Evolutionary conservation across 2,329 filamentous ascomycete genomes (phyloP).

Genomic region (Alternaria triticina): DNA sequence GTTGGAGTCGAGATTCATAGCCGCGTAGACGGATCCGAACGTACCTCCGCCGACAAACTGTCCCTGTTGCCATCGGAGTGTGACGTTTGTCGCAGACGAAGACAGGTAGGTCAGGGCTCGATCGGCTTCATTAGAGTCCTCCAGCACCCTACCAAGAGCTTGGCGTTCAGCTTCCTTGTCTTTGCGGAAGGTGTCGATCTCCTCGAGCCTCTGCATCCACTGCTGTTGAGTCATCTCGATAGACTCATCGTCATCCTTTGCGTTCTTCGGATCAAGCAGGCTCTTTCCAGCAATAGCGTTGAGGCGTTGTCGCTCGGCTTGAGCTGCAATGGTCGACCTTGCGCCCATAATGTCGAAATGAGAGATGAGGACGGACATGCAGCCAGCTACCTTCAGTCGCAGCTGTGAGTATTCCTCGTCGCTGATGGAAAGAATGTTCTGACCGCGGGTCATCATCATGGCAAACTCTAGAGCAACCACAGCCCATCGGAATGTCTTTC

Average conservation of each 20-base stretch:
- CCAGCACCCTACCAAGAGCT: constrained; percentile 85
- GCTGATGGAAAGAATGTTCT: constrained; percentile 88
- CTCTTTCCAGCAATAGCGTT: constrained; percentile 80
- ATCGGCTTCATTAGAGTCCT: constrained; percentile 95
- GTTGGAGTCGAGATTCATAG: constrained; percentile 95
- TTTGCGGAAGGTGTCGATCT: constrained; percentile 78
- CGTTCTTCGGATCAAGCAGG: constrained; percentile 76
- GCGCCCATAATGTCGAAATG: constrained; percentile 99
- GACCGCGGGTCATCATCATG: constrained; percentile 94
- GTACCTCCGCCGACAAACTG: constrained; percentile 96
- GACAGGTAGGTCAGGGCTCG: constrained; percentile 92
- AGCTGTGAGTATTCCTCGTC: constrained; percentile 86
- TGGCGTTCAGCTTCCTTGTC: constrained; percentile 85
- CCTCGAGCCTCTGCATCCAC: constrained; percentile 73
- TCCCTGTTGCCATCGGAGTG: constrained; percentile 97
- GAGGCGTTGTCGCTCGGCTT: constrained; percentile 87
- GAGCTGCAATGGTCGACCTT: constrained; percentile 87
- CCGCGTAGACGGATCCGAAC: constrained; percentile 96
- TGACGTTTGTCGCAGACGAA: constrained; percentile 92
- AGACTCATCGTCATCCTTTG: constrained; percentile 85
- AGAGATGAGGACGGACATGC: constrained; percentile 96
- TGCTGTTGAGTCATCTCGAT: constrained; percentile 75
- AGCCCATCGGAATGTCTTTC: constrained; percentile 97
- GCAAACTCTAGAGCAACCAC: constrained; percentile 94
- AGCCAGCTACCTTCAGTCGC: constrained; percentile 88